Conservation (phyloP, 1,139 yeast genomes). For the Saccharomyces pastorianus region DNA sequence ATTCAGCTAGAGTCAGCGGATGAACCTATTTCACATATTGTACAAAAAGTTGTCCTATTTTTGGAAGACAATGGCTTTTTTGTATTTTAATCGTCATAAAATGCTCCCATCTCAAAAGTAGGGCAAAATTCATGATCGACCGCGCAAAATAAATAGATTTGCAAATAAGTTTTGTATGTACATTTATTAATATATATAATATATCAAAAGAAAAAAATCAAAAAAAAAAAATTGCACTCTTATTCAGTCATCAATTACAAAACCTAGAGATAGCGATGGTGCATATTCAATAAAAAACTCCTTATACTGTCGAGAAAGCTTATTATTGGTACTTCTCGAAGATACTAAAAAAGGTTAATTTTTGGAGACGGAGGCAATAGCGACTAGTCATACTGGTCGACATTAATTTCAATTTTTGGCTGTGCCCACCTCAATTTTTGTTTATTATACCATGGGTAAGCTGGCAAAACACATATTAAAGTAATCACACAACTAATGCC, state of each 20-base stretch:
- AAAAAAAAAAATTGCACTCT: not conserved
- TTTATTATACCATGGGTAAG: slow-evolving; percentile 25
- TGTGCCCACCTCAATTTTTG: slow-evolving; percentile 23
- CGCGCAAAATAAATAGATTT: not conserved
- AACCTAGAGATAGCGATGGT: not conserved
- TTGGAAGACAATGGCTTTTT: slow-evolving; percentile 79
- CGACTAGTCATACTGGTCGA: not conserved
- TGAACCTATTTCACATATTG: slow-evolving; percentile 50
- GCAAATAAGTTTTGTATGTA: not conserved
- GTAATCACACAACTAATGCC: slow-evolving; percentile 13
- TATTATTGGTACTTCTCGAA: not conserved
- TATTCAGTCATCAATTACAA: not conserved
- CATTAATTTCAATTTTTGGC: slow-evolving; percentile 9
- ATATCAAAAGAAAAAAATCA: not conserved
- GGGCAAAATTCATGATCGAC: not conserved
- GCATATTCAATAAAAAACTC: not conserved
- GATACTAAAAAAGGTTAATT: not conserved
- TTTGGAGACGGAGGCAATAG: not conserved
- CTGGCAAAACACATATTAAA: slow-evolving; percentile 20
- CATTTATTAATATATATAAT: not conserved
- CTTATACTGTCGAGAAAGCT: not conserved
- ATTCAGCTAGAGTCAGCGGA: slow-evolving; percentile 44
- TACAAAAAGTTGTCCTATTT: slow-evolving; percentile 60
- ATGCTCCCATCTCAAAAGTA: not conserved
- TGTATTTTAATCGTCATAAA: slow-evolving; percentile 29